phyloP scores from a whole-genome alignment of 371 early-diverging fungal genomes.

The Fennellomyces sp. region DNA sequence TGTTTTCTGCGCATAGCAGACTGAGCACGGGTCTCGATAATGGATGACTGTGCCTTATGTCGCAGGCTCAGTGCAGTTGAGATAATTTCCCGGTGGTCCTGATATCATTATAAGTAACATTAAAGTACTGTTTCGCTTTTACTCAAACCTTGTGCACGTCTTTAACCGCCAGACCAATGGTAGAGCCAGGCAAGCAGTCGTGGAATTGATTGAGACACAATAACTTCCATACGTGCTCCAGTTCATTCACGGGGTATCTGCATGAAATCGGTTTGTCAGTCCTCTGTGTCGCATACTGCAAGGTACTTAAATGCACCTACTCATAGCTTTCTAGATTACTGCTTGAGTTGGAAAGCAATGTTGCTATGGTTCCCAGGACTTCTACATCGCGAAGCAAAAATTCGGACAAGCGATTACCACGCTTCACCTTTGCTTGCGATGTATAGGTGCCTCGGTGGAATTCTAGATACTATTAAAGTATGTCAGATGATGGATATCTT shows the following conservation, averaged over 20 bases:
- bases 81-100: slow-evolving; percentile 49
- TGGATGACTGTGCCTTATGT: slow-evolving; percentile 32
- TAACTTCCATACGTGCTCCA: slow-evolving; percentile 88
- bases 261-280: too few species aligned
- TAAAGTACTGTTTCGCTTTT: too few species aligned
- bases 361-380: slow-evolving; percentile 59
- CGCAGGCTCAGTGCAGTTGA: slow-evolving; percentile 32
- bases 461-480: slow-evolving; percentile 67
- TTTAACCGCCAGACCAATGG: slow-evolving; percentile 87
- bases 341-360: neutral
- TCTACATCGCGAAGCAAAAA: slow-evolving; percentile 86
- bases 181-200: slow-evolving; percentile 93
- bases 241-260: slow-evolving; percentile 73
- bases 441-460: slow-evolving; percentile 98
- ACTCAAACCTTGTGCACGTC: slow-evolving; percentile 81
- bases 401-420: slow-evolving; percentile 86
- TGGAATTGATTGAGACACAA: slow-evolving; percentile 97
- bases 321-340: neutral
- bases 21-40: neutral
- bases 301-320: neutral
- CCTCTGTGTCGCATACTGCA: too few species aligned
- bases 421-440: slow-evolving; percentile 85
- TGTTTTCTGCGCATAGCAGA: neutral
- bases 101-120: neutral
- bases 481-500: neutral